phyloP scores from a whole-genome alignment of 306 rosid genomes.

The Psophocarpus tetragonolobus region DNA sequence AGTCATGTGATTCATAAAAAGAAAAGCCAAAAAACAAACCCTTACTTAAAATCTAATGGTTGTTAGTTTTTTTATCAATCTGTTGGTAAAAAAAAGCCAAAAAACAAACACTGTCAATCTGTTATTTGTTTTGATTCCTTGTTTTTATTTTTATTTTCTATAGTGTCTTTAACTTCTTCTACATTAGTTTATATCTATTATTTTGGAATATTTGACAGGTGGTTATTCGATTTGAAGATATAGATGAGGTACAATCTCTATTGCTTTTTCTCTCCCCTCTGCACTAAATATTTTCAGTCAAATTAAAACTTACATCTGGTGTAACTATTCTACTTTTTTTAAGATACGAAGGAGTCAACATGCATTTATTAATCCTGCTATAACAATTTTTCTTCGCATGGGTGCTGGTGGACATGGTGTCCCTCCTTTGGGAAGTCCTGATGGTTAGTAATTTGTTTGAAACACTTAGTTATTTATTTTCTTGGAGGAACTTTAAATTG shows the following conservation, averaged over 20 bases:
- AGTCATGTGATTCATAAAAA: background rate
- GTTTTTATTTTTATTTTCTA: constrained; percentile 20
- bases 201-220: constrained; percentile 58
- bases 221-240: constrained; percentile 78
- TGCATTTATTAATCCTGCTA: constrained; percentile 96
- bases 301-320: constrained; percentile 28
- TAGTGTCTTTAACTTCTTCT: constrained; percentile 15
- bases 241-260: constrained; percentile 76
- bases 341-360: constrained; percentile 97
- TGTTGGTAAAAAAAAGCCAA: background rate
- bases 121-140: constrained; percentile 13
- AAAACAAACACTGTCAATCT: background rate
- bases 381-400: constrained; percentile 92
- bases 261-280: constrained; percentile 32
- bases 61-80: too few species aligned
- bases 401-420: constrained; percentile 99
- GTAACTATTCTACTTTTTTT: constrained; percentile 32
- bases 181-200: background rate
- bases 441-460: constrained; percentile 69
- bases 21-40: background rate
- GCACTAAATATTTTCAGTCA: constrained; percentile 20
- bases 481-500: background rate
- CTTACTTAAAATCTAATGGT: too few species aligned
- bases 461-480: constrained; percentile 17
- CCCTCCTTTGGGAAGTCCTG: constrained; percentile 99